Percentiles rank a stretch among this genome's conserved stretches.
These are phyloP conservation scores for Tympanopsis confertula DNA, from an alignment of 2,329 filamentous ascomycete species.

Conservation along the genomic window DNA sequence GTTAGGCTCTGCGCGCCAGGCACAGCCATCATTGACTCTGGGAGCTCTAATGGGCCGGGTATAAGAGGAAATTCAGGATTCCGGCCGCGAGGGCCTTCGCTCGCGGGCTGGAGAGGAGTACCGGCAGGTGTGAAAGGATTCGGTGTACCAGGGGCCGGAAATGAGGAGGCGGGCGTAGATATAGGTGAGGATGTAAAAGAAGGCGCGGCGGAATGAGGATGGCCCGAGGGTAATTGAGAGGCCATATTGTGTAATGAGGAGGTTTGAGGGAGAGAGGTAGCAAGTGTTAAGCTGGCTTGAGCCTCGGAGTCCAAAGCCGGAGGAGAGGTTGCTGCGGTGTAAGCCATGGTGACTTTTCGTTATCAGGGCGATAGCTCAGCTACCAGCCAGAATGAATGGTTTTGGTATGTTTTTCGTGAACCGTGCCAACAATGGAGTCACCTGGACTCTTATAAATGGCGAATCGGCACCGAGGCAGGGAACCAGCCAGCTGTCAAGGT, in stretches of 20 bases:
- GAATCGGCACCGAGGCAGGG: neutral
- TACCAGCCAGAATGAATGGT: too few species aligned
- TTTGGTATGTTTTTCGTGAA: too few species aligned
- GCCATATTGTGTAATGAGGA: neutral
- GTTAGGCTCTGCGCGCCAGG: too few species aligned
- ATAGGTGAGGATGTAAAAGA: neutral
- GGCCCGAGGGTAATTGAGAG: neutral
- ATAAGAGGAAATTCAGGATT: neutral
- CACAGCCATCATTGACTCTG: neutral
- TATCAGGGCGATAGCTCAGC: too few species aligned
- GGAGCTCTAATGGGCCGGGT: neutral
- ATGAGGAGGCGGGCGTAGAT: neutral
- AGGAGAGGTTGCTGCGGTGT: neutral
- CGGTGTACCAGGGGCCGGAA: neutral
- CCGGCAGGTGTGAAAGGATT: neutral
- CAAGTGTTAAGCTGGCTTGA: neutral
- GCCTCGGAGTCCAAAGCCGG: neutral
- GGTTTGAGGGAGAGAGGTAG: neutral
- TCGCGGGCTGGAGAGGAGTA: neutral
- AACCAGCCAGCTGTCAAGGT: neutral
- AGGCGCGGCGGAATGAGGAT: neutral
- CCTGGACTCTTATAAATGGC: neutral
- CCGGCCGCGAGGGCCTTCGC: neutral
- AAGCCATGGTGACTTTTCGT: neutral
- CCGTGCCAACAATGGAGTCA: neutral